Percentiles rank a stretch among this genome's conserved stretches.
These are phyloP conservation scores for Globisporangium paddicum DNA, from an alignment of 352 stramenopile species.

Conservation along the genomic window DNA sequence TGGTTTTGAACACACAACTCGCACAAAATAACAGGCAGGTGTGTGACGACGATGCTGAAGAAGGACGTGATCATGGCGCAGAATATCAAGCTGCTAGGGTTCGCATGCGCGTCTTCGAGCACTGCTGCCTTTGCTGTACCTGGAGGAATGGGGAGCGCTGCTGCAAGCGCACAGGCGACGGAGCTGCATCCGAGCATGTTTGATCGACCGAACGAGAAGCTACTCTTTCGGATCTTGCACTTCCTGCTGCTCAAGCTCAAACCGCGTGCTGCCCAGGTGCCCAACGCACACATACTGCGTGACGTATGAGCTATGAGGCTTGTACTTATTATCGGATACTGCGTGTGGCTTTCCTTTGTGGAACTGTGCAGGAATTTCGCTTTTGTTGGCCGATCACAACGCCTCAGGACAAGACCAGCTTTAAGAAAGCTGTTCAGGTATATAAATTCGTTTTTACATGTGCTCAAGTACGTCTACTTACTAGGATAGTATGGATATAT, in stretches of 20 bases:
- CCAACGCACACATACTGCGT: not conserved
- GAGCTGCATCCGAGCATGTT: slow-evolving; percentile 34
- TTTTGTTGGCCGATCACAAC: slow-evolving; percentile 55
- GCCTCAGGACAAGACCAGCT: slow-evolving; percentile 53
- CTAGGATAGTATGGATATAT: not conserved
- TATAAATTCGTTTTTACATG: not conserved
- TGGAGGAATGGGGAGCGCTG: not conserved
- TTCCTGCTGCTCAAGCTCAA: slow-evolving; percentile 38
- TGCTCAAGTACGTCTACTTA: not conserved
- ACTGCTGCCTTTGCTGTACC: not conserved
- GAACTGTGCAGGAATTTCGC: slow-evolving; percentile 28
- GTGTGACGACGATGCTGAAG: slow-evolving; percentile 8
- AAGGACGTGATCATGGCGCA: slow-evolving; percentile 48
- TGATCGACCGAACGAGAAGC: slow-evolving; percentile 51
- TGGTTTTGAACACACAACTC: not conserved
- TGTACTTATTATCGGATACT: too few relatives aligned
- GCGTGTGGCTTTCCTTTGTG: not conserved
- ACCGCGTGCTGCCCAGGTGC: slow-evolving; percentile 16
- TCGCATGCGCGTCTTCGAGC: not conserved
- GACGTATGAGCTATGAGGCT: not conserved
- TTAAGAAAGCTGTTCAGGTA: slow-evolving; percentile 59
- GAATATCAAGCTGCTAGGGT: slow-evolving; percentile 40
- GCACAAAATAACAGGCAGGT: not conserved
- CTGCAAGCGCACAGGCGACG: not conserved
- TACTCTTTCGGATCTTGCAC: slow-evolving; percentile 39